Evolutionary conservation across 352 stramenopile genomes (phyloP).

Genomic region (Globisporangium abappressorium): DNA sequence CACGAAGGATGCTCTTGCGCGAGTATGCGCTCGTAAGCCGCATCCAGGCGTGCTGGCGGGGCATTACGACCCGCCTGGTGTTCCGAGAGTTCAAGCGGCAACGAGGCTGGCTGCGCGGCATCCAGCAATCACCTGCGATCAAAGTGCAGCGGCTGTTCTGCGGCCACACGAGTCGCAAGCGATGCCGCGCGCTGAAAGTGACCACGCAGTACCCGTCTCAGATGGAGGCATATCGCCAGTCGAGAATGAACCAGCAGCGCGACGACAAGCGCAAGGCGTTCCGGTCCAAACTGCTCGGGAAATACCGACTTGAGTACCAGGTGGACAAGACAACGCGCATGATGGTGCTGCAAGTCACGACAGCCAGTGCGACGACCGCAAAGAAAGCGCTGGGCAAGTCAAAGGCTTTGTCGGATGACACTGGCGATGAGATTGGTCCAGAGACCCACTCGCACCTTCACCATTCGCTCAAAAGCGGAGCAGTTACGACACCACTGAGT

Average conservation of each 20-base stretch:
- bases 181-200: conserved; percentile 34
- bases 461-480: conserved; percentile 19
- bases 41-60: conserved; percentile 65
- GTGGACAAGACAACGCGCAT: conserved; percentile 48
- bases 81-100: conserved; percentile 68
- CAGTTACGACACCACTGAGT: conserved; percentile 11
- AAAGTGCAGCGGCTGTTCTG: conserved; percentile 71
- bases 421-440: conserved; percentile 6
- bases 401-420: neutral
- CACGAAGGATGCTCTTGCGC: conserved; percentile 51
- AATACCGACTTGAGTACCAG: conserved; percentile 58
- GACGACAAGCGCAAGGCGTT: conserved; percentile 30
- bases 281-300: conserved; percentile 45
- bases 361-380: neutral
- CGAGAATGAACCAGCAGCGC: conserved; percentile 24
- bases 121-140: conserved; percentile 63
- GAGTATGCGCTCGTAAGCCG: conserved; percentile 67
- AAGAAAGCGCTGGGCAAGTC: neutral
- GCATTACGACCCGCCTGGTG: conserved; percentile 55
- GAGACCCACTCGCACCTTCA: conserved; percentile 18
- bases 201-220: conserved; percentile 43
- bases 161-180: conserved; percentile 35
- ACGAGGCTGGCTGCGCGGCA: conserved; percentile 51
- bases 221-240: conserved; percentile 33
- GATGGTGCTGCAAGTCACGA: conserved; percentile 26